These are phyloP conservation scores for Mollisia scopiformis DNA, from an alignment of 2,329 filamentous ascomycete species.

Conservation along the genomic window DNA sequence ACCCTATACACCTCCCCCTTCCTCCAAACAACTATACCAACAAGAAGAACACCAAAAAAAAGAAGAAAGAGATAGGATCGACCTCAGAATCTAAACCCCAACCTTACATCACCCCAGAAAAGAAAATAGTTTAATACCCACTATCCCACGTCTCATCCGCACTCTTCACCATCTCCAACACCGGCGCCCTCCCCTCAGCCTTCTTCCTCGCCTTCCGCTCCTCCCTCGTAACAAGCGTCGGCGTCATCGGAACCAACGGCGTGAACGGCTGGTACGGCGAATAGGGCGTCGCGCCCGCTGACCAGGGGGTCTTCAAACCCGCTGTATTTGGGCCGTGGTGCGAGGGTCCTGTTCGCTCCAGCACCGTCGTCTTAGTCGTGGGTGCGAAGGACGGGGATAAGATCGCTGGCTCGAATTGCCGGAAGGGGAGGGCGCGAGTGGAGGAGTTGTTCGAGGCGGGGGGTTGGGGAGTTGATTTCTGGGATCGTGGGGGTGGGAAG, in stretches of 20 bases:
- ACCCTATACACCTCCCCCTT: not conserved
- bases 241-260: slow-evolving; percentile 75
- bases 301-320: slow-evolving; percentile 64
- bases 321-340: slow-evolving; percentile 54
- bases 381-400: slow-evolving; percentile 50
- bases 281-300: slow-evolving; percentile 68
- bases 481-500: slow-evolving; percentile 15
- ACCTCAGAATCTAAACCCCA: slow-evolving; percentile 5
- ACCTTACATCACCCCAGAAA: slow-evolving; percentile 5
- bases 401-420: slow-evolving; percentile 62
- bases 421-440: slow-evolving; percentile 55
- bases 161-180: slow-evolving; percentile 62
- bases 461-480: slow-evolving; percentile 12
- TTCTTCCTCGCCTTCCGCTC: slow-evolving; percentile 72
- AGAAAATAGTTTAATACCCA: slow-evolving; percentile 25
- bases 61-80: not conserved
- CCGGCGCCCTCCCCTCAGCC: slow-evolving; percentile 62
- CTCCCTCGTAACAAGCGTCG: slow-evolving; percentile 70
- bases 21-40: not conserved
- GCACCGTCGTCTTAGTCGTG: slow-evolving; percentile 65
- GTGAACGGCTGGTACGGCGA: slow-evolving; percentile 80
- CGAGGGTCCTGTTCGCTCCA: slow-evolving; percentile 56
- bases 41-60: not conserved
- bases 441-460: slow-evolving; percentile 25
- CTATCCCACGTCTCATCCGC: slow-evolving; percentile 64